Evolutionary conservation across 140 eudicot genomes (phyloP), one percentile per base, ranked within the genome.

Genomic region (Stevia rebaudiana): DNA sequence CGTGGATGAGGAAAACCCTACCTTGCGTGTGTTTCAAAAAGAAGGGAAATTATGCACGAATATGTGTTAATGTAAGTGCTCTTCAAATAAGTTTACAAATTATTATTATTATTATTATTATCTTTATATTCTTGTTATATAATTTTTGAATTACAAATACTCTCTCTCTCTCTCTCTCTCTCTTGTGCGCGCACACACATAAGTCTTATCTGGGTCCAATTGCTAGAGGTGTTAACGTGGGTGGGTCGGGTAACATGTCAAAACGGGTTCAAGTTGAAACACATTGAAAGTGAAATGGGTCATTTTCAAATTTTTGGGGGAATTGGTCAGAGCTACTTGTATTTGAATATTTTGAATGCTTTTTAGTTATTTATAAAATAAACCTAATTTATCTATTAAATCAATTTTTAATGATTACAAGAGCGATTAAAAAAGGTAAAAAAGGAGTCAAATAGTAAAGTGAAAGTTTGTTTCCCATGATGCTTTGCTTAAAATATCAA

Each of bases 21-120:
- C 82, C 97, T 73, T 89, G 95, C 73, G 88, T 86, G 69, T 89
- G 97, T 72, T 83, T 86, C 69, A 86, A 81, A 70, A 61, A 74
- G 42, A 86, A 79, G 73, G 92, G 85, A 72, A 61, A 59, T 74
- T 68, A 79, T 77, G 76, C 75, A 49, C 77, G 80, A 23, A 70
- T 86, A 59, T 83, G 84, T 76, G 71, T 77, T 74, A 83, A 76
- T 51, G 80, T 86, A 71, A 81, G 89, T 35, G 85, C 86, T 44
- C 44, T 70, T 40, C 86, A 83, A 85, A 87, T 80, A 83, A 79
- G 81, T 76, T 54, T 44, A 47, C 70, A 31, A 3, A 64, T 39
- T 68, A 23, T 57, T 47, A 15, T 57, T 12, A 40, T 57, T 8
- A 19, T 19, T 49, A 3, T 49, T 3, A 0, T 18, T 8, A 49